Percentiles rank a stretch among this genome's conserved stretches.
These are phyloP conservation scores for Akebia trifoliata DNA, from an alignment of 164 flowering plant genomes.

Conservation along the genomic window DNA sequence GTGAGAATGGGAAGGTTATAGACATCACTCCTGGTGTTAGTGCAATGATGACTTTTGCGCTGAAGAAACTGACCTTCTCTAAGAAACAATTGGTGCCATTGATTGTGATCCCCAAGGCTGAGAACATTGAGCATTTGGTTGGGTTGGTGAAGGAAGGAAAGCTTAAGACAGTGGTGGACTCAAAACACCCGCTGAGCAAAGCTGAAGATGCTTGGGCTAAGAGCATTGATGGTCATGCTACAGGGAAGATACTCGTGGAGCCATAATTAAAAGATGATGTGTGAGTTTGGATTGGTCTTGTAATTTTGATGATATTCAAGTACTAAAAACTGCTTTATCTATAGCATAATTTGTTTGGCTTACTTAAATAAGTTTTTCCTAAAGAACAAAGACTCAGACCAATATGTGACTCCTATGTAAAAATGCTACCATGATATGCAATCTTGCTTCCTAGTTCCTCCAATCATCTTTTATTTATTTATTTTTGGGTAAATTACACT, in stretches of 20 bases:
- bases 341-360: too few relatives aligned
- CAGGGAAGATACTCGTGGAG: conserved; percentile 46
- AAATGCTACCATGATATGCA: too few relatives aligned
- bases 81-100: conserved; percentile 40
- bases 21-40: conserved; percentile 30
- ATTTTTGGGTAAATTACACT: too few relatives aligned
- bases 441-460: too few relatives aligned
- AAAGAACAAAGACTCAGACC: too few relatives aligned
- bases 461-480: too few relatives aligned
- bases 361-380: too few relatives aligned
- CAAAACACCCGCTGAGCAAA: conserved; percentile 37
- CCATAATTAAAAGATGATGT: neutral
- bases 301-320: too few relatives aligned
- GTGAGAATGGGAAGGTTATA: conserved; percentile 37
- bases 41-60: conserved; percentile 22
- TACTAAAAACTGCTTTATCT: too few relatives aligned
- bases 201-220: conserved; percentile 53
- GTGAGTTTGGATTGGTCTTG: too few relatives aligned
- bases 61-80: conserved; percentile 39
- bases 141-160: conserved; percentile 45
- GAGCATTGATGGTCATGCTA: conserved; percentile 49
- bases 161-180: conserved; percentile 42
- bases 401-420: too few relatives aligned
- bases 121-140: conserved; percentile 35
- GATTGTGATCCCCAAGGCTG: conserved; percentile 18